Base-by-base conservation (phyloP, 805 yeast species). In the Candida pseudoglaebosa region DNA sequence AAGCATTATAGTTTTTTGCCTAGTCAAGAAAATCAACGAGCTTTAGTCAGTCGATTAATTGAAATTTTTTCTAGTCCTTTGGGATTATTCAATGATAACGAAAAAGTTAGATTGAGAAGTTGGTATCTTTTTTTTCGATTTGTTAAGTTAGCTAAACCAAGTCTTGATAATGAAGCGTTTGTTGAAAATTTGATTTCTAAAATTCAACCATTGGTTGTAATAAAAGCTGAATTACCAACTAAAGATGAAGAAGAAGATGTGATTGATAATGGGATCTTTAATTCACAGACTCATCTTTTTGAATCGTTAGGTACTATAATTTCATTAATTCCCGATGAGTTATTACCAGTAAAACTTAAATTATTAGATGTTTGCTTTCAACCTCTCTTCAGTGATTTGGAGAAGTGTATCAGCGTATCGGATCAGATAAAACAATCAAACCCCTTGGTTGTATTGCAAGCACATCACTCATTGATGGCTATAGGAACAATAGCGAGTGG, bases 91-190 rank as follows among this genome's bases (percentile, higher is more conserved):
- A 87, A 83, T 61, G 68, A 72, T 4, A 71, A 75, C 47, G 83
- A 75, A 41, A 83, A 79, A 44, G 96, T 90, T 3, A 80, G 89
- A 51, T 71, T 78, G 40, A 80, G 97, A 57, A 75, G 95, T 30
- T 93, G 98, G 96, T 91, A 87, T 57, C 67, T 90, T 46, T 87
- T 91, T 50, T 82, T 82, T 53, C 76, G 95, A 57, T 85, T 90
- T 52, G 73, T 89, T 44, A 87, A 84, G 55, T 67, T 83, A 34
- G 82, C 91, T 2, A 83, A 80, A 53, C 88, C 89, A 26, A 43
- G 47, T 5, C 65, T 75, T 35, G 62, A 80, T 29, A 73, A 80
- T 21, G 55, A 47, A 31, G 37, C 39, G 5, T 56, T 59, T 26
- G 68, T 77, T 52, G 81, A 75, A 29, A 78, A 75, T 45, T 70